A percentile compares a stretch with the other conserved stretches of the same genome.
These are phyloP conservation scores for Zangia roseola DNA, from an alignment of 768 basidiomycete genomes.

Conservation along the genomic window DNA sequence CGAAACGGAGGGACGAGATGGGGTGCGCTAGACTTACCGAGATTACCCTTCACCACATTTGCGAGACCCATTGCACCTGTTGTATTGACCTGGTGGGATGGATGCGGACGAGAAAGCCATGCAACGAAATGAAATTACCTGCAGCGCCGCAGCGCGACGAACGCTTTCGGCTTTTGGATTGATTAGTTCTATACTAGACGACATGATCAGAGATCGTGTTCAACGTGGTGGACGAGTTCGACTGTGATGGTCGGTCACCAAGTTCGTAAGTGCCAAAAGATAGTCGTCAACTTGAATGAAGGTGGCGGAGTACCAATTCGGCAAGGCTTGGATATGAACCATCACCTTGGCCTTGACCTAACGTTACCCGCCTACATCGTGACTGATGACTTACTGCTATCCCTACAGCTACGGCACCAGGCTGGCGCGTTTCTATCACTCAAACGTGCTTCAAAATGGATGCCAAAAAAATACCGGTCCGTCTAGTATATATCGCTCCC, in stretches of 20 bases:
- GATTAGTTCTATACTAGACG: slow-evolving; percentile 88
- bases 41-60: slow-evolving; percentile 93
- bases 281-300: too few species aligned
- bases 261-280: slow-evolving; percentile 3
- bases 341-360: slow-evolving; percentile 29
- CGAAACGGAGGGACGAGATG: slow-evolving; percentile 11
- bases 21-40: slow-evolving; percentile 57
- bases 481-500: slow-evolving; percentile 27
- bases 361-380: slow-evolving; percentile 24
- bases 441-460: slow-evolving; percentile 26
- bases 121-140: slow-evolving; percentile 49
- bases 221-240: slow-evolving; percentile 21
- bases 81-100: slow-evolving; percentile 69
- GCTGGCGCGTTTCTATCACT: slow-evolving; percentile 31
- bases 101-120: slow-evolving; percentile 20
- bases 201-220: slow-evolving; percentile 40
- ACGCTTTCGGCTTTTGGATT: slow-evolving; percentile 97
- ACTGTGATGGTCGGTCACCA: slow-evolving; percentile 12
- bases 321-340: slow-evolving; percentile 30
- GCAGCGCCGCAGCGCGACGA: slow-evolving; percentile 83
- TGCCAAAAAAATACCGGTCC: slow-evolving; percentile 21
- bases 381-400: slow-evolving; percentile 22
- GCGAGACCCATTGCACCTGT: slow-evolving; percentile 97
- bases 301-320: slow-evolving; percentile 35
- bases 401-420: slow-evolving; percentile 35